Percentiles rank a stretch among this genome's conserved stretches.
Conservation (phyloP, 306 rosid species). For the Sicyos baderoa region DNA sequence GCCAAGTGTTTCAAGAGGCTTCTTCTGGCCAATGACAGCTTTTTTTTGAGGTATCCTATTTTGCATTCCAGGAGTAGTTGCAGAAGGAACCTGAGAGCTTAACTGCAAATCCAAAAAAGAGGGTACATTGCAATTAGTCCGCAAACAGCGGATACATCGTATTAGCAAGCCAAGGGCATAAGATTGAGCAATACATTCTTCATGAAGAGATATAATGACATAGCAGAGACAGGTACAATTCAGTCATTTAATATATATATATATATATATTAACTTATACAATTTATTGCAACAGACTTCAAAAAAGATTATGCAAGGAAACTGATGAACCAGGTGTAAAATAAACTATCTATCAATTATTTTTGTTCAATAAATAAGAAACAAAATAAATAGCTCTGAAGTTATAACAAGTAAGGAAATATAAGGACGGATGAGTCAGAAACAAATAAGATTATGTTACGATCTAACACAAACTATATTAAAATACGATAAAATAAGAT, state of each 20-base stretch:
- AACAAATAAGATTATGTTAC: neutral
- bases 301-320: neutral
- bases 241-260: neutral
- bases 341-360: too few relatives aligned
- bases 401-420: neutral
- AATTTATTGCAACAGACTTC: neutral
- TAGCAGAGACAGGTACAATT: neutral
- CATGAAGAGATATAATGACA: neutral
- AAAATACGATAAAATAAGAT: too few relatives aligned
- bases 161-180: neutral
- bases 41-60: slow-evolving; percentile 51
- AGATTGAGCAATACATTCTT: slow-evolving; percentile 6
- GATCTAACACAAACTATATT: too few relatives aligned
- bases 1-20: slow-evolving; percentile 75
- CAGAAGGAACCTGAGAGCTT: slow-evolving; percentile 40
- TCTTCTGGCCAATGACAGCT: slow-evolving; percentile 69
- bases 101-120: slow-evolving; percentile 25
- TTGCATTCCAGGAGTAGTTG: slow-evolving; percentile 34
- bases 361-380: too few relatives aligned
- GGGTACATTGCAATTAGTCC: neutral
- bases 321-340: slow-evolving; percentile 1
- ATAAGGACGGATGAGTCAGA: neutral
- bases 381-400: neutral
- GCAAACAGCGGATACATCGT: slow-evolving; percentile 1
- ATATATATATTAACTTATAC: neutral